Percentiles rank a stretch among this genome's conserved stretches.
phyloP scores from a whole-genome alignment of 2,329 filamentous ascomycete species.

The Cytospora schulzeri region DNA sequence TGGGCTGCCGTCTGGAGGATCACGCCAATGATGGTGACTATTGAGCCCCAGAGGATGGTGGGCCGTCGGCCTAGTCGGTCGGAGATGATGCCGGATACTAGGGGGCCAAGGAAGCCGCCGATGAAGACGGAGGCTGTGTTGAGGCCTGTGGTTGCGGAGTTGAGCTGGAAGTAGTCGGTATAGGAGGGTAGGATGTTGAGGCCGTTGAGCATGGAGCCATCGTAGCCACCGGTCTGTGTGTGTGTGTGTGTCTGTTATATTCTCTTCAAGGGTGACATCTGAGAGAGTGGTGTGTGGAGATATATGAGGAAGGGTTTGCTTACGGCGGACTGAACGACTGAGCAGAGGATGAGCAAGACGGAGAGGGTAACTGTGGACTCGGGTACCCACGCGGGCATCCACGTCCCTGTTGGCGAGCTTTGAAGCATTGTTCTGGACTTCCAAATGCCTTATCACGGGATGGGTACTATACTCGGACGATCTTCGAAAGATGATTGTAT shows the following conservation, averaged over 20 bases:
- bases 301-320: conserved; percentile 23
- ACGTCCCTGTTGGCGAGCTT: conserved; percentile 45
- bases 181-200: conserved; percentile 60
- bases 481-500: too few relatives aligned
- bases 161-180: conserved; percentile 57
- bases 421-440: conserved; percentile 35
- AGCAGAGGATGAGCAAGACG: conserved; percentile 45
- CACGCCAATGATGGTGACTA: conserved; percentile 47
- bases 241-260: not conserved
- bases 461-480: not conserved
- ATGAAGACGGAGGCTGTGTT: conserved; percentile 60
- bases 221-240: conserved; percentile 45
- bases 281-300: not conserved
- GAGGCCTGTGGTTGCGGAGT: conserved; percentile 52
- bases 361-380: conserved; percentile 44
- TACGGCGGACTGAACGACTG: conserved; percentile 47
- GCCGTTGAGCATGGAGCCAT: conserved; percentile 57
- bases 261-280: not conserved
- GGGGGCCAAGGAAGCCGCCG: conserved; percentile 48
- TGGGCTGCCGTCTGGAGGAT: conserved; percentile 51
- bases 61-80: conserved; percentile 47
- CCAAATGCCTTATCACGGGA: not conserved
- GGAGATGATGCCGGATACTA: conserved; percentile 45
- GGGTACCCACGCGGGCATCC: conserved; percentile 50
- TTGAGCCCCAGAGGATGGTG: conserved; percentile 44